phyloP scores from a whole-genome alignment of 805 yeast species.

The Lipomyces japonicus region DNA sequence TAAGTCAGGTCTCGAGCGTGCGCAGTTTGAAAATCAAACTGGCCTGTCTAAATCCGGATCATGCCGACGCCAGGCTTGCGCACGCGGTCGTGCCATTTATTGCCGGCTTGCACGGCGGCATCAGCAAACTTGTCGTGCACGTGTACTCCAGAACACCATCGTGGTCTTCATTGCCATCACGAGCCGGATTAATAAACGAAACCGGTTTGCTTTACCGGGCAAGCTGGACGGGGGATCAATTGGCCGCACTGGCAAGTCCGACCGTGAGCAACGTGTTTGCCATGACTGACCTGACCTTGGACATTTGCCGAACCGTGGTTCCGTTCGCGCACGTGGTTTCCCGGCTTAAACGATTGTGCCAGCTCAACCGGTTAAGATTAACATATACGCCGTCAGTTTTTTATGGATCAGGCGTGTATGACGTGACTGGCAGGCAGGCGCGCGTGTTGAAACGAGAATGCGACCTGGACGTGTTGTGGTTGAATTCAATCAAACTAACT shows the following conservation, averaged over 20 bases:
- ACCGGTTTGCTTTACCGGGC: too few relatives aligned
- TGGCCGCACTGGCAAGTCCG: slow-evolving; percentile 11
- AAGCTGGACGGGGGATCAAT: slow-evolving; percentile 17
- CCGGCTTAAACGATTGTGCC: slow-evolving; percentile 5
- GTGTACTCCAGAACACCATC: slow-evolving; percentile 21
- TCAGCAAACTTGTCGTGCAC: slow-evolving; percentile 24
- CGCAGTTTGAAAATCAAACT: too few relatives aligned
- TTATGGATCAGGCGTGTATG: slow-evolving; percentile 25
- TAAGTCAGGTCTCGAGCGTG: too few relatives aligned
- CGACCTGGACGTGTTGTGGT: slow-evolving; percentile 20
- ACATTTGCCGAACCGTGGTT: slow-evolving; percentile 17
- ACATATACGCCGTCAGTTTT: slow-evolving; percentile 26
- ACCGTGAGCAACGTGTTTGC: slow-evolving; percentile 2
- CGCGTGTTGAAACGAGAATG: slow-evolving; percentile 14
- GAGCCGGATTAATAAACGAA: too few relatives aligned
- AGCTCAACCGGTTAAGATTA: slow-evolving; percentile 10
- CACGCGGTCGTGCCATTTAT: too few relatives aligned
- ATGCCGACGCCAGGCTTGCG: too few relatives aligned
- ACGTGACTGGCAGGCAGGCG: slow-evolving; percentile 20
- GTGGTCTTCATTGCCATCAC: slow-evolving; percentile 14
- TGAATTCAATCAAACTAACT: slow-evolving; percentile 24
- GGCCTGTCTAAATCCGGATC: too few relatives aligned
- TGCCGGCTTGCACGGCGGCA: not conserved
- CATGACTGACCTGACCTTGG: slow-evolving; percentile 21
- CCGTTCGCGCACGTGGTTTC: slow-evolving; percentile 11